Evolutionary conservation across 1,284 basidiomycete genomes (phyloP).

Genomic region (Ceratobasidium sp.): DNA sequence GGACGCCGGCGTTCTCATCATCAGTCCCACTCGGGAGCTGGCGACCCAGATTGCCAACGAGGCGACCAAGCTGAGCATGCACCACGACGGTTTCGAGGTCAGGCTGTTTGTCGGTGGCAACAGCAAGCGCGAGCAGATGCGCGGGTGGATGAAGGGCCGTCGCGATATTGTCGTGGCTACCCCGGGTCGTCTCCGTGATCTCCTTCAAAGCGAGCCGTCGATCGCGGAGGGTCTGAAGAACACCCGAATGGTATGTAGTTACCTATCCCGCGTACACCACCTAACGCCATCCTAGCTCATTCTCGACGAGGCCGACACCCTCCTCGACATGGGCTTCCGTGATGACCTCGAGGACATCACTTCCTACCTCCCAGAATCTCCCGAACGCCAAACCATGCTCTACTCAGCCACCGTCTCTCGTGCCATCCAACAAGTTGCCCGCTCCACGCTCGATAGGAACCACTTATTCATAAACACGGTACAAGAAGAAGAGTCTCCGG

Average conservation of each 20-base stretch:
- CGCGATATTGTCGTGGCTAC: conserved; percentile 93
- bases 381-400: conserved; percentile 86
- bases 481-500: conserved; percentile 60
- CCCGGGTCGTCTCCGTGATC: conserved; percentile 86
- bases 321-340: conserved; percentile 96
- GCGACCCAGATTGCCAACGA: conserved; percentile 94
- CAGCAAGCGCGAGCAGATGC: conserved; percentile 69
- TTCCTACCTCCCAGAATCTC: conserved; percentile 66
- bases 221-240: conserved; percentile 62
- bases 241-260: conserved; percentile 63
- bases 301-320: conserved; percentile 94
- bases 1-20: conserved; percentile 78
- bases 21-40: conserved; percentile 93
- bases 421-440: conserved; percentile 68
- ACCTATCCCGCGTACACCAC: conserved; percentile 17
- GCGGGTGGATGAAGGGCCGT: conserved; percentile 66
- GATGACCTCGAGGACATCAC: conserved; percentile 85
- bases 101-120: conserved; percentile 84
- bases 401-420: conserved; percentile 85
- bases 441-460: conserved; percentile 58
- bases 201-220: conserved; percentile 68
- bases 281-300: conserved; percentile 65
- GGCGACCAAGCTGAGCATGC: conserved; percentile 70
- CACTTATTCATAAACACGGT: conserved; percentile 72
- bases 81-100: conserved; percentile 73